Conservation (phyloP, 2,329 filamentous ascomycete genomes). For the Bretziella fagacearum region DNA sequence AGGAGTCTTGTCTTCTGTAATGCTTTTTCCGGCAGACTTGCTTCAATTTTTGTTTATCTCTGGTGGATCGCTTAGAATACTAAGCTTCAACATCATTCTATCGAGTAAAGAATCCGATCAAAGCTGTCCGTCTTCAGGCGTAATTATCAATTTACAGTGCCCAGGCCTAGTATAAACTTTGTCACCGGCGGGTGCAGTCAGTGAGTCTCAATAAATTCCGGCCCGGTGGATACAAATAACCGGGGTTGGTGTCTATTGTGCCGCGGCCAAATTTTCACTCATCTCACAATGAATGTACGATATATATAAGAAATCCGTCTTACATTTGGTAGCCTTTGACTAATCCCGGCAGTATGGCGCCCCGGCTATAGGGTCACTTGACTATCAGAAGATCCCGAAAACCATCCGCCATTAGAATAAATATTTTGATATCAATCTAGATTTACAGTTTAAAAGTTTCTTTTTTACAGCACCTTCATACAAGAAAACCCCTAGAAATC, state of each 20-base stretch:
- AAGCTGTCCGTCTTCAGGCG: too few species aligned
- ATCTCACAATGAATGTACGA: too few species aligned
- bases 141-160: too few species aligned
- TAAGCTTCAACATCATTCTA: background rate
- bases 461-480: background rate
- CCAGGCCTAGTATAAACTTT: too few species aligned
- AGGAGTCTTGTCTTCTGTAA: too few species aligned
- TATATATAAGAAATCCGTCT: background rate
- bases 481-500: background rate
- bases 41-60: too few species aligned
- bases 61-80: too few species aligned
- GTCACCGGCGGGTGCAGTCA: too few species aligned
- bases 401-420: background rate
- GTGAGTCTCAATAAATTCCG: too few species aligned
- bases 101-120: background rate
- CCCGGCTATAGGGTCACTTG: background rate
- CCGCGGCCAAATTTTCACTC: background rate
- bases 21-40: too few species aligned
- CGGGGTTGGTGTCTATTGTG: background rate
- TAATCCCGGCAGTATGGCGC: background rate
- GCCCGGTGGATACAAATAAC: background rate
- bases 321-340: background rate
- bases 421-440: background rate
- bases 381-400: background rate
- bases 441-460: background rate